Evolutionary conservation across 257 asterid species (phyloP), one percentile per base, ranked within the genome.

Genomic region (Pogostemon cablin): DNA sequence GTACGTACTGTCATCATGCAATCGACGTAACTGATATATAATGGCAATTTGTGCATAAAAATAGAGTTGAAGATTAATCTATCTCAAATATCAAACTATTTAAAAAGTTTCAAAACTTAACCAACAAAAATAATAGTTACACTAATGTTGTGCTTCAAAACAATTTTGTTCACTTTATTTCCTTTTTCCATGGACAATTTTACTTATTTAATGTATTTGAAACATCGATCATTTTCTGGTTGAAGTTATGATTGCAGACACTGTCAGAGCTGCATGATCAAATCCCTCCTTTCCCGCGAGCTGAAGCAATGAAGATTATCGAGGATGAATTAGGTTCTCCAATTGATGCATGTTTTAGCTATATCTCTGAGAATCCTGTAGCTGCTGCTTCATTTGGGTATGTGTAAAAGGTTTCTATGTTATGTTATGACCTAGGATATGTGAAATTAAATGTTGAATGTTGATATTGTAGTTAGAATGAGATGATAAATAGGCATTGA

Each of bases 301-400:
- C 71, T 38, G 85, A 79, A 79, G 97, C 99, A 46, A 82, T 89
- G 88, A 93, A 89, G 85, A 93, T 89, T 71, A 79, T 93, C 8
- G 96, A 91, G 78, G 96, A 89, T 67, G 99, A 93, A 71, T 78
- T 91, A 69, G 99, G 96, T 72, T 87, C 86, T 82, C 95, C 96
- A 2, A 77, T 79, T 47, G 82, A 79, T 50, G 72, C 77, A 62
- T 64, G 75, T 81, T 93, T 91, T 78, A 87, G 96, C 85, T 78
- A 76, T 79, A 46, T 93, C 76, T 91, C 99, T 67, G 96, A 82
- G 79, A 88, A 89, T 71, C 96, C 99, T 57, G 93, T 91, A n/a
- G 99, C 97, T 81, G 97, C 97, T 77, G 99, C 99, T 85, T 93
- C 99, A 79, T 93, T 93, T 80, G 99, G 99, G 74, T 97, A 93